Base-by-base conservation (phyloP, 139 green algal species). In the Chlorella sp. region DNA sequence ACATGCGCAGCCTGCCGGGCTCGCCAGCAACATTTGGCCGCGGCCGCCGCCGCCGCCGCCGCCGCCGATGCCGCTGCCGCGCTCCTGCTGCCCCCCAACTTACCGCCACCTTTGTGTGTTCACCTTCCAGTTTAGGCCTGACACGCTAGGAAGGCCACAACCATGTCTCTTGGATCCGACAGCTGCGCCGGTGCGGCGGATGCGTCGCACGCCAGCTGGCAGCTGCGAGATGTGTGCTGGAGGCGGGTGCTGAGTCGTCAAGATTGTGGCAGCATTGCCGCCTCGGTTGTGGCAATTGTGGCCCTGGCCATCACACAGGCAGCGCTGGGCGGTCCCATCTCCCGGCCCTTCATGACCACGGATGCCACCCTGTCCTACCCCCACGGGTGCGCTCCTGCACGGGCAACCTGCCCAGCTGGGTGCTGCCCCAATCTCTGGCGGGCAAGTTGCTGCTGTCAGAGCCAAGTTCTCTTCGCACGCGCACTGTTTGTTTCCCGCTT, bases 341-440 rank as follows among this genome's bases (percentile, higher is more conserved):
- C 66, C 0, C 84, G 84, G 15, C 84, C 84, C 32, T 88, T 84
- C 48, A 32, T 37, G 30, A 48, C 73, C 21, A 60, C 42, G 40
- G 91, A 93, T 32, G 91, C 89, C 28, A 91, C 77, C 34, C 89
- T 93, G 24, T 61, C 48, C 9, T 92, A 90, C 42, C 82, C 85
- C 0, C 18, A 83, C 32, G 21, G 37, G 32, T 77, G 40, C 68
- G 85, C 71, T 66, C 76, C 68, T 76, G 24, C n/a, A n/a, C 68
- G 28, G 68, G 28, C 24, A 36, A 26, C 68, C 19, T 79, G 30
- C 73, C 18, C 9, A 21, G 64, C 22, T 71, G 64, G 64, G 64
- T 26, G 19, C 64, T 71, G 64, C 64, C 60, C 48, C 48, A 57
- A 57, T 57, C 48, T 57, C 48, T 57, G 48, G 48, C 48, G 9